Percentiles rank a stretch among this genome's conserved stretches.
These are phyloP conservation scores for Solanum chiquidenum DNA, from an alignment of 257 asterid genomes.

Conservation along the genomic window DNA sequence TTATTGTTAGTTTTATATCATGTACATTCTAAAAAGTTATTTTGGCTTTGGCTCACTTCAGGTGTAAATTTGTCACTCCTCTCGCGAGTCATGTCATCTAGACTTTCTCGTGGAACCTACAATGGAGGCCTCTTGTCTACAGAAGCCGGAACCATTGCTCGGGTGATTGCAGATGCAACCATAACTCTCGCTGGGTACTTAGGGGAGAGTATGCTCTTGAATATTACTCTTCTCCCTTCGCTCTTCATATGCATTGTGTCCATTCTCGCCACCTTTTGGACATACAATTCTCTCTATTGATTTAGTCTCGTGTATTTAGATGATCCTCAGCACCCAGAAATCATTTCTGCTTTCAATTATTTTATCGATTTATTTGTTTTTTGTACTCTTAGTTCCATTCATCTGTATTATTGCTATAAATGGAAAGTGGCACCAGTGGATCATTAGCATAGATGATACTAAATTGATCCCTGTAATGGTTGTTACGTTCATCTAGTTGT, in stretches of 20 bases:
- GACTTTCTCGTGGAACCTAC: conserved; percentile 89
- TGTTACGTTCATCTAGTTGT: background rate
- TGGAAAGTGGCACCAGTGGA: background rate
- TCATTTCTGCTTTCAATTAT: background rate
- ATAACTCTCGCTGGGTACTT: conserved; percentile 75
- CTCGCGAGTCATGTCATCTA: conserved; percentile 86
- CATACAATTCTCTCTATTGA: conserved; percentile 74
- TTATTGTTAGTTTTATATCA: background rate
- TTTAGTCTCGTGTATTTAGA: background rate
- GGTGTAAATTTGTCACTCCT: conserved; percentile 84
- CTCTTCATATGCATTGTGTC: conserved; percentile 64
- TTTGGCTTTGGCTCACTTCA: background rate
- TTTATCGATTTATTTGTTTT: background rate
- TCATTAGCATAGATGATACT: background rate
- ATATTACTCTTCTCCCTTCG: conserved; percentile 70
- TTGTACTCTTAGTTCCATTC: background rate
- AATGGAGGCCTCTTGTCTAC: conserved; percentile 88
- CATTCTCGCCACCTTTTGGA: conserved; percentile 68
- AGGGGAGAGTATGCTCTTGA: conserved; percentile 59
- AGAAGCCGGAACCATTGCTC: conserved; percentile 88
- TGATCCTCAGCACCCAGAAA: background rate
- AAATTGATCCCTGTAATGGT: background rate
- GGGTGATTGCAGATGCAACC: conserved; percentile 85
- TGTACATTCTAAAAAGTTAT: background rate
- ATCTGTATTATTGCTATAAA: background rate